phyloP scores from a whole-genome alignment of 2,329 filamentous ascomycete genomes.

The Fusarium camptoceras region DNA sequence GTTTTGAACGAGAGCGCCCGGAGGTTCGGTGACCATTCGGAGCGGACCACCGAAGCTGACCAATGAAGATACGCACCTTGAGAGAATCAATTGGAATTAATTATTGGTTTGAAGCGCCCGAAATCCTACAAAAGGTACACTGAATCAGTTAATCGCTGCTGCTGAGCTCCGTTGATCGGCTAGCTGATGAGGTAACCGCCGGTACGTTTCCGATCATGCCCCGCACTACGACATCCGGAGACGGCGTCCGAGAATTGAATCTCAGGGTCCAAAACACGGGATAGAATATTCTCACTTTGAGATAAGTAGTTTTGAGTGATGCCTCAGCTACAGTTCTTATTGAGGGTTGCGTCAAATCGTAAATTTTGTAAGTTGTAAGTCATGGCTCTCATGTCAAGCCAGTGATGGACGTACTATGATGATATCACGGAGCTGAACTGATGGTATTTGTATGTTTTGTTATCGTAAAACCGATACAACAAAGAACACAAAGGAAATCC shows the following conservation, averaged over 20 bases:
- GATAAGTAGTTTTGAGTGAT: not conserved
- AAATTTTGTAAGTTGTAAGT: not conserved
- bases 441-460: not conserved
- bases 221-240: constrained; percentile 38
- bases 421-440: not conserved
- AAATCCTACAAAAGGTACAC: constrained; percentile 3
- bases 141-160: constrained; percentile 22
- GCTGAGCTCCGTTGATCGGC: constrained; percentile 43
- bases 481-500: not conserved
- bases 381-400: not conserved
- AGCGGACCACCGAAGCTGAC: constrained; percentile 21
- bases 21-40: constrained; percentile 29
- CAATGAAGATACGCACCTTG: constrained; percentile 15
- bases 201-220: constrained; percentile 11
- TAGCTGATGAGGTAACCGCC: constrained; percentile 37
- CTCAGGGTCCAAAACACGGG: not conserved
- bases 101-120: not conserved
- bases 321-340: not conserved
- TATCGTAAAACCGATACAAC: not conserved
- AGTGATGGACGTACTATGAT: not conserved
- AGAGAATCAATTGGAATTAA: constrained; percentile 2
- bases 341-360: not conserved
- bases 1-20: constrained; percentile 29
- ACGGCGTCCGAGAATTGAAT: constrained; percentile 14
- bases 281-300: not conserved